These are phyloP conservation scores for Penicillium roqueforti DNA, from an alignment of 495 filamentous ascomycete genomes.

Conservation along the genomic window DNA sequence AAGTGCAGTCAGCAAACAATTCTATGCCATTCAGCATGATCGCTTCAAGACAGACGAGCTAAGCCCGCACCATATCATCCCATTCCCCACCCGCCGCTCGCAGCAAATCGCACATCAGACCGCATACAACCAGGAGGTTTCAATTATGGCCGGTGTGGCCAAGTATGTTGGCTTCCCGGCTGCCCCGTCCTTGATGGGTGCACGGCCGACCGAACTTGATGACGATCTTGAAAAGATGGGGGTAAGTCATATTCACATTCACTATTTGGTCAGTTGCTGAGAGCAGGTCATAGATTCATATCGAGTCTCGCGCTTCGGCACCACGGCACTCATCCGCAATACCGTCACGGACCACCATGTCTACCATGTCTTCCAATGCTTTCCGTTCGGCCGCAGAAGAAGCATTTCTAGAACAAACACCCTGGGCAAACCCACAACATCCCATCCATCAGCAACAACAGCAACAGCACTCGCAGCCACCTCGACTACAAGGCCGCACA, in stretches of 20 bases:
- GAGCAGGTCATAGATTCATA: constrained; percentile 30
- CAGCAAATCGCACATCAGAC: constrained; percentile 74
- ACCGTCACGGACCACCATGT: constrained; percentile 32
- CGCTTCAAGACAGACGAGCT: constrained; percentile 76
- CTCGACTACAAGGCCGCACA: constrained; percentile 32
- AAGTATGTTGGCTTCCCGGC: constrained; percentile 95
- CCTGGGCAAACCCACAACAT: constrained; percentile 86
- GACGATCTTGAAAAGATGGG: constrained; percentile 86
- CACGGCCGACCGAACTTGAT: constrained; percentile 68
- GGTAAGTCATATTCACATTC: constrained; percentile 52
- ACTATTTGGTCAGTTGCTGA: constrained; percentile 7
- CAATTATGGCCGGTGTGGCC: constrained; percentile 80
- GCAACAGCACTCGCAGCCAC: constrained; percentile 30
- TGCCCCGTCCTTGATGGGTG: constrained; percentile 73
- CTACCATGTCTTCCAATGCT: constrained; percentile 36
- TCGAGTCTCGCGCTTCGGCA: constrained; percentile 30
- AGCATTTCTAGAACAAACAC: constrained; percentile 75
- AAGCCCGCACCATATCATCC: constrained; percentile 72
- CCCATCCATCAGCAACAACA: constrained; percentile 58
- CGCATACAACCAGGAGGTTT: constrained; percentile 90
- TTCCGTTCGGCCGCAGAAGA: constrained; percentile 64
- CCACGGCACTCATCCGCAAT: constrained; percentile 25
- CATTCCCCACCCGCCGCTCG: constrained; percentile 64
- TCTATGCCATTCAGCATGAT: constrained; percentile 89
- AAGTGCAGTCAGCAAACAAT: constrained; percentile 73